phyloP scores from a whole-genome alignment of 2,329 filamentous ascomycete genomes.

The Aureobasidium sp. region DNA sequence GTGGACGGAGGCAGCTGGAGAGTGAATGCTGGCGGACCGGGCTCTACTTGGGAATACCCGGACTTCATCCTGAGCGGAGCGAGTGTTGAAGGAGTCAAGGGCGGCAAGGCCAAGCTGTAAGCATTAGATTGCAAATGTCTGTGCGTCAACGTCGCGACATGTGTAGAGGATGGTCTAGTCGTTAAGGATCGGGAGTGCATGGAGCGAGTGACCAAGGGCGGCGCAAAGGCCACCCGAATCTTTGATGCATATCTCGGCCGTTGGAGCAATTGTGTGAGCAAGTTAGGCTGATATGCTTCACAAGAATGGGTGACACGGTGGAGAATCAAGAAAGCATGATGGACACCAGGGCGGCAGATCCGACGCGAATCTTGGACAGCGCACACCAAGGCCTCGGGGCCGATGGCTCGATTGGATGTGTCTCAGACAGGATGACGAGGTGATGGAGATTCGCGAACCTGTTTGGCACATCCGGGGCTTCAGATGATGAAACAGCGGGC shows the following conservation, averaged over 20 bases:
- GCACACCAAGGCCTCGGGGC: not conserved
- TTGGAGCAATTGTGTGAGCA: not conserved
- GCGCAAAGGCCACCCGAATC: not conserved
- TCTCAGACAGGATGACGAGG: slow-evolving; percentile 5
- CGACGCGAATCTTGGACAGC: not conserved
- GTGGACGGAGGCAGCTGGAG: slow-evolving; percentile 50
- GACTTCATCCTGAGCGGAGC: slow-evolving; percentile 49
- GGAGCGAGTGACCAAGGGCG: not conserved
- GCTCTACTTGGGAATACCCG: slow-evolving; percentile 42
- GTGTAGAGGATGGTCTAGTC: not conserved
- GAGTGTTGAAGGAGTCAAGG: slow-evolving; percentile 48
- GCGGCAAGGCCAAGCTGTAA: slow-evolving; percentile 48
- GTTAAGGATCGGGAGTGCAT: not conserved
- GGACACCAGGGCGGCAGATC: not conserved
- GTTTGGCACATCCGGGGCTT: not conserved
- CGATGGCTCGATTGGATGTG: not conserved
- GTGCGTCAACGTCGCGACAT: slow-evolving; percentile 1
- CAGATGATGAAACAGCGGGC: slow-evolving; percentile 5
- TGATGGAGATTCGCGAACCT: not conserved
- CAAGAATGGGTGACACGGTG: not conserved
- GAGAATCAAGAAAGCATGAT: not conserved
- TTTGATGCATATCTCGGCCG: not conserved
- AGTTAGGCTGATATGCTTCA: not conserved
- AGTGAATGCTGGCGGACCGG: slow-evolving; percentile 27
- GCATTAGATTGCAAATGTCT: not conserved